Percentiles rank a stretch among this genome's conserved stretches.
phyloP scores from a whole-genome alignment of 768 basidiomycete genomes.

The Piloderma croceum region DNA sequence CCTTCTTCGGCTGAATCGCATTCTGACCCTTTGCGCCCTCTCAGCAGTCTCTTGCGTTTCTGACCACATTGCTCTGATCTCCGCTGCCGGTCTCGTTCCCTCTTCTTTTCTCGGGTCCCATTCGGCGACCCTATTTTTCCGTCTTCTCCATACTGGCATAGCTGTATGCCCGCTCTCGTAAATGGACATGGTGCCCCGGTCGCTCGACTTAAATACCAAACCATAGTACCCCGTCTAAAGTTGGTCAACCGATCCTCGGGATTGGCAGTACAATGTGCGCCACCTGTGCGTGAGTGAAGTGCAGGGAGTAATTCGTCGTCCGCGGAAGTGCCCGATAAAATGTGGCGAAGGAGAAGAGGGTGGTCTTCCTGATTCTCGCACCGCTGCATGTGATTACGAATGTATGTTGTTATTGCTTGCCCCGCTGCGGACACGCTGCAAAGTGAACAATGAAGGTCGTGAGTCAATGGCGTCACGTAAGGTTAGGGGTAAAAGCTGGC shows the following conservation, averaged over 20 bases:
- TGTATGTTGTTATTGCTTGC: conserved; percentile 80
- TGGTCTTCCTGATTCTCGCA: conserved; percentile 68
- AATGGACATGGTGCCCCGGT: conserved; percentile 76
- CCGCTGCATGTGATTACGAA: conserved; percentile 65
- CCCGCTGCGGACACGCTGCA: conserved; percentile 69
- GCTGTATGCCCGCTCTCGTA: conserved; percentile 62
- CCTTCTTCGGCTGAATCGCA: conserved; percentile 25
- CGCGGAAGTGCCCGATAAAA: conserved; percentile 61
- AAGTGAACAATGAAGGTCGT: conserved; percentile 13
- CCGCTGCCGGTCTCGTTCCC: conserved; percentile 23
- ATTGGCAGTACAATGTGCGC: conserved; percentile 41
- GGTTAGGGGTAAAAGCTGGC: conserved; percentile 23
- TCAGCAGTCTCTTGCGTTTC: conserved; percentile 31
- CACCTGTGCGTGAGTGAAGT: conserved; percentile 63
- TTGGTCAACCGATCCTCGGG: conserved; percentile 49
- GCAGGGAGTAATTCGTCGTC: conserved; percentile 75
- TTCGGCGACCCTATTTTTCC: conserved; percentile 32
- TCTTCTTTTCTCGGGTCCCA: conserved; percentile 23
- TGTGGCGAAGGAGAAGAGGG: conserved; percentile 67
- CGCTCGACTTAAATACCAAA: conserved; percentile 76
- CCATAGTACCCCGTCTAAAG: conserved; percentile 72
- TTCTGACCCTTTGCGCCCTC: conserved; percentile 12
- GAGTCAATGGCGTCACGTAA: conserved; percentile 6
- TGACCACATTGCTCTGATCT: conserved; percentile 36
- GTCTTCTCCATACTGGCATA: conserved; percentile 59